Evolutionary conservation across 2,329 filamentous ascomycete species (phyloP).

Genomic region (Bipolaris bicolor): DNA sequence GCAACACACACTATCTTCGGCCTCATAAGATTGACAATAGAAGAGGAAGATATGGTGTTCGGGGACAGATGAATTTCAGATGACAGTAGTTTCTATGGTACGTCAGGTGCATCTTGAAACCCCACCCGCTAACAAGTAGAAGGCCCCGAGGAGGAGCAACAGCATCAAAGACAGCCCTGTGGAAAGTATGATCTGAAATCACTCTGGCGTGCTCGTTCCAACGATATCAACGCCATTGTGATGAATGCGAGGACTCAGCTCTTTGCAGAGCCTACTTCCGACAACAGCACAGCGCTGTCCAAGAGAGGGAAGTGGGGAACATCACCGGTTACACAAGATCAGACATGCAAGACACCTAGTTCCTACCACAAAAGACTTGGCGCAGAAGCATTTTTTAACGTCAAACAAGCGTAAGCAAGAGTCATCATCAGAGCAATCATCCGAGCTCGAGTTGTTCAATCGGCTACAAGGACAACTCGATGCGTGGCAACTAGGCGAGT

Average conservation of each 20-base stretch:
- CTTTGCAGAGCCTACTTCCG: background rate
- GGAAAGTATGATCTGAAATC: conserved; percentile 19
- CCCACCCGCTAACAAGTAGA: conserved; percentile 14
- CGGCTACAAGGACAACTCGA: conserved; percentile 59
- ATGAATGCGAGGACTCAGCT: conserved; percentile 11
- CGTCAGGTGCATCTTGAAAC: conserved; percentile 11
- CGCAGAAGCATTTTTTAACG: conserved; percentile 19
- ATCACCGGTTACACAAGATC: conserved; percentile 2
- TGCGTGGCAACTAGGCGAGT: conserved; percentile 70
- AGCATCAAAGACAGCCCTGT: conserved; percentile 26
- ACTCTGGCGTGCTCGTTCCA: conserved; percentile 30
- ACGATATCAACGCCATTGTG: conserved; percentile 34
- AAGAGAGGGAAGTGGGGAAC: background rate
- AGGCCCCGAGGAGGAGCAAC: conserved; percentile 41
- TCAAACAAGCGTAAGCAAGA: conserved; percentile 21
- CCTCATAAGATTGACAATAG: conserved; percentile 20
- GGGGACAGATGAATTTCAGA: conserved; percentile 49
- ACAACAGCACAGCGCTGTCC: background rate
- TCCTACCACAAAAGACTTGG: conserved; percentile 22
- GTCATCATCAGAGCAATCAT: conserved; percentile 10
- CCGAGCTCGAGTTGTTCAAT: conserved; percentile 53
- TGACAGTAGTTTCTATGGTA: conserved; percentile 56
- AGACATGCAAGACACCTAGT: conserved; percentile 4
- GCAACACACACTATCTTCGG: conserved; percentile 10
- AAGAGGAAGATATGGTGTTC: conserved; percentile 34